Evolutionary conservation across 2,329 filamentous ascomycete species (phyloP).

Genomic region (Iodosphaeria phyllophila): DNA sequence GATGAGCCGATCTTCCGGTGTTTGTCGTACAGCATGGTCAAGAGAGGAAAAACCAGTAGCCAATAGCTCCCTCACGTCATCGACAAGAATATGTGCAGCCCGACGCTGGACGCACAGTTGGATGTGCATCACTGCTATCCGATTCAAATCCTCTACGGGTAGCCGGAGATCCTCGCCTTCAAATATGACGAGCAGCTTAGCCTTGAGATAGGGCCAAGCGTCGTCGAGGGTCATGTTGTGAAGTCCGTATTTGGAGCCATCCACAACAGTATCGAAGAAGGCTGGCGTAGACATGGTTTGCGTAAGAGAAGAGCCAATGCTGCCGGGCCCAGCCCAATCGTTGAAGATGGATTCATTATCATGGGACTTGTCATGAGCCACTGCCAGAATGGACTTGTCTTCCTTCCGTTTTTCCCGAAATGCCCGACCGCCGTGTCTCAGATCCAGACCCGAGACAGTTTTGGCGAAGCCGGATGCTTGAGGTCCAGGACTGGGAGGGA

Average conservation of each 20-base stretch:
- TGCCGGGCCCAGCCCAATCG: constrained; percentile 36
- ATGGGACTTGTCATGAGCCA: constrained; percentile 30
- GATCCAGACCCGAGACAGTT: constrained; percentile 62
- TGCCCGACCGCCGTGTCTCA: constrained; percentile 59
- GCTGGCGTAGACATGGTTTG: constrained; percentile 20
- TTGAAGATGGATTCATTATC: constrained; percentile 30
- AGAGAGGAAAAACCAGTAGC: constrained; percentile 71
- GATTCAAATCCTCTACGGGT: constrained; percentile 73
- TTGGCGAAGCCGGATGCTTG: constrained; percentile 53
- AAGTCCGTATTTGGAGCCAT: constrained; percentile 41
- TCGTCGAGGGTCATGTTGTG: constrained; percentile 58
- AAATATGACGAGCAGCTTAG: constrained; percentile 59
- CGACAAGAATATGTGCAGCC: constrained; percentile 50
- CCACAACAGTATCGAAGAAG: constrained; percentile 29
- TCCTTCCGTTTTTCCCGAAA: constrained; percentile 68
- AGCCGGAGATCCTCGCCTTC: constrained; percentile 62
- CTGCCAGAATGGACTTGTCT: constrained; percentile 31
- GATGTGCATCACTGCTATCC: constrained; percentile 61
- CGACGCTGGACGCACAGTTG: constrained; percentile 60
- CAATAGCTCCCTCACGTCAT: constrained; percentile 59
- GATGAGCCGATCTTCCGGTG: constrained; percentile 76
- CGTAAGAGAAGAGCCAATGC: constrained; percentile 18
- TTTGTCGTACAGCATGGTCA: constrained; percentile 62
- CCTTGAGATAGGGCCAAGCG: constrained; percentile 66
- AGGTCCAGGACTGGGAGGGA: constrained; percentile 53